Percentiles rank a stretch among this genome's conserved stretches.
phyloP scores from a whole-genome alignment of 345 rosid species.

The Hypericum perforatum region DNA sequence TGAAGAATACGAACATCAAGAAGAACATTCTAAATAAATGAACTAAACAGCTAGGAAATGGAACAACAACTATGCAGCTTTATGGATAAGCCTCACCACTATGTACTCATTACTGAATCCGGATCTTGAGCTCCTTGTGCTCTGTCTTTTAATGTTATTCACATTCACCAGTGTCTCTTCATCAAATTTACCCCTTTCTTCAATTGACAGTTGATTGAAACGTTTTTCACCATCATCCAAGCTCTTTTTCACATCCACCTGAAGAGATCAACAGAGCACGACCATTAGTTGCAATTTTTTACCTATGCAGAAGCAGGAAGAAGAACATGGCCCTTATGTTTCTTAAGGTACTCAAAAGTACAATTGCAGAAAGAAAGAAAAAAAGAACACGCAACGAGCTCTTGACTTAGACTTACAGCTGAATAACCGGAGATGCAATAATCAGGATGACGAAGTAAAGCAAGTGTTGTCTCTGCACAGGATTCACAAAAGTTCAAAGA shows the following conservation, averaged over 20 bases:
- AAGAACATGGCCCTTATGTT: too few relatives aligned
- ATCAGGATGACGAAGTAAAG: conserved; percentile 91
- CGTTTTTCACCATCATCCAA: conserved; percentile 78
- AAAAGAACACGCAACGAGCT: background rate
- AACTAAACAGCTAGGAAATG: background rate
- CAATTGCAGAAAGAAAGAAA: background rate
- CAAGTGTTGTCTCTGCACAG: conserved; percentile 65
- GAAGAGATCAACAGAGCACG: conserved; percentile 5
- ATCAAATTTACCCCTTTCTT: conserved; percentile 90
- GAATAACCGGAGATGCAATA: conserved; percentile 94
- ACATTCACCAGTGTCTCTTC: conserved; percentile 94
- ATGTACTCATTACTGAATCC: conserved; percentile 82
- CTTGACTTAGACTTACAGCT: conserved; percentile 66
- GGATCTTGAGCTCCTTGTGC: conserved; percentile 40
- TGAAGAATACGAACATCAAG: too few relatives aligned
- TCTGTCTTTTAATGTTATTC: conserved; percentile 60
- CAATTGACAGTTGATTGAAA: conserved; percentile 86
- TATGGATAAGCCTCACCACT: conserved; percentile 47
- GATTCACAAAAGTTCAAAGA: too few relatives aligned
- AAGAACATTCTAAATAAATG: too few relatives aligned
- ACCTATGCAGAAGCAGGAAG: too few relatives aligned
- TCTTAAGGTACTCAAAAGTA: too few relatives aligned
- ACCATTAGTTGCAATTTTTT: background rate
- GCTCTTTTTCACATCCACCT: conserved; percentile 73
- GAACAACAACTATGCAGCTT: conserved; percentile 4